Conservation (phyloP, 2,329 filamentous ascomycete genomes). For the Scortechinia acanthostroma region DNA sequence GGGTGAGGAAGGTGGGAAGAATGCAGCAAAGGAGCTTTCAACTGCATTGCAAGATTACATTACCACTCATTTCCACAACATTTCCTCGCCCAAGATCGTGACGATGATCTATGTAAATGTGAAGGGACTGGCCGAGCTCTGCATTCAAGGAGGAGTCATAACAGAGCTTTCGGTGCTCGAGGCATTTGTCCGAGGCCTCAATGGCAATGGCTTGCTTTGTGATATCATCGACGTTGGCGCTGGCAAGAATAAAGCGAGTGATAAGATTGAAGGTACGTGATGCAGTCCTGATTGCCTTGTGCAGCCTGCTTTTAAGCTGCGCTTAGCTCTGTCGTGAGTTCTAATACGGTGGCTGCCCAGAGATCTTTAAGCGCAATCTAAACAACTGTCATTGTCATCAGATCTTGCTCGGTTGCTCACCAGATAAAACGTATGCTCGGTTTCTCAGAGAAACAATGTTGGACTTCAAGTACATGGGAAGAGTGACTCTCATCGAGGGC, state of each 20-base stretch:
- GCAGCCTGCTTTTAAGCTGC: neutral
- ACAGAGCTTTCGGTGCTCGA: conserved; percentile 29
- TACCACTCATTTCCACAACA: conserved; percentile 22
- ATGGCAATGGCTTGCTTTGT: conserved; percentile 36
- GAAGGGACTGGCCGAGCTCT: conserved; percentile 36
- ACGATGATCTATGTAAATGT: conserved; percentile 44
- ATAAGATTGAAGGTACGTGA: neutral
- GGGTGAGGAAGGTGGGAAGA: conserved; percentile 41
- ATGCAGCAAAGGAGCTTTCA: conserved; percentile 39
- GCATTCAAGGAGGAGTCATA: conserved; percentile 32
- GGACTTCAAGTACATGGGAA: conserved; percentile 30
- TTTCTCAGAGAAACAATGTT: conserved; percentile 38
- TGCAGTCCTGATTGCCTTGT: too few species aligned
- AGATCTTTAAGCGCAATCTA: conserved; percentile 42
- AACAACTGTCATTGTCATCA: conserved; percentile 52
- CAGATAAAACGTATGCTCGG: conserved; percentile 43
- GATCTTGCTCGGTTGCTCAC: conserved; percentile 49
- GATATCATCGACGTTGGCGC: conserved; percentile 37
- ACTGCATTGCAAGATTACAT: conserved; percentile 31
- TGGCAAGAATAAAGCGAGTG: neutral
- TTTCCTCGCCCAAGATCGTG: conserved; percentile 36
- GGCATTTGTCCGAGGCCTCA: conserved; percentile 47
- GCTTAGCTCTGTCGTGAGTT: conserved; percentile 3
- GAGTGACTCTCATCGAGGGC: conserved; percentile 47
- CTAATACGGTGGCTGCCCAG: conserved; percentile 22